Conservation (phyloP, 768 basidiomycete genomes). For the Dioszegia aurantiaca region DNA sequence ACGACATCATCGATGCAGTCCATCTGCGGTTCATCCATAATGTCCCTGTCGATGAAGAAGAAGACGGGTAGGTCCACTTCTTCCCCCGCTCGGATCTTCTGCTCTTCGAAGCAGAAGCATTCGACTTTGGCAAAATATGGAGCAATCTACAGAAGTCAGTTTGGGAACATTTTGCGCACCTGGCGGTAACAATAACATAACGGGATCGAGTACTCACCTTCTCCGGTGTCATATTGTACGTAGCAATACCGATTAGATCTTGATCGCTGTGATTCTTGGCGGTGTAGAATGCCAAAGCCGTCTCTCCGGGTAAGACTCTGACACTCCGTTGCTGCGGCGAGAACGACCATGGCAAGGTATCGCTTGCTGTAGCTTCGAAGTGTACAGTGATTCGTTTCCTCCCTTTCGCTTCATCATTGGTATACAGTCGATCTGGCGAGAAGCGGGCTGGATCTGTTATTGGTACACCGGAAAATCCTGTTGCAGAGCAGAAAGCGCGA, state of each 20-base stretch:
- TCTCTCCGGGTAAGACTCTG: conserved; percentile 89
- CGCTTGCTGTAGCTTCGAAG: conserved; percentile 89
- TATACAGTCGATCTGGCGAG: conserved; percentile 73
- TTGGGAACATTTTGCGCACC: no score
- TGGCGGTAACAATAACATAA: no score
- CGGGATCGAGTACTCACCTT: conserved; percentile 64
- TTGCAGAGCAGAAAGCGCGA: conserved; percentile 96
- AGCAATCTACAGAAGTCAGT: no score
- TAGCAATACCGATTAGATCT: conserved; percentile 96
- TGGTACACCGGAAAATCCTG: conserved; percentile 93
- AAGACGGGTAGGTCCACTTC: conserved; percentile 97
- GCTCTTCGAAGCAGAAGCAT: conserved; percentile 99
- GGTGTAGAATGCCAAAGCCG: conserved; percentile 91
- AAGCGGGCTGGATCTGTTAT: conserved; percentile 64
- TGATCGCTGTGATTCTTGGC: conserved; percentile 78
- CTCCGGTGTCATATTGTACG: conserved; percentile 98
- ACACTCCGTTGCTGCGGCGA: conserved; percentile 86
- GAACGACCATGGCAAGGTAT: conserved; percentile 89
- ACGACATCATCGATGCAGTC: conserved; percentile 85
- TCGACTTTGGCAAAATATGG: conserved; percentile 99
- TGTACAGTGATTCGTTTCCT: conserved; percentile 80
- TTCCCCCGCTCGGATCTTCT: conserved; percentile 87
- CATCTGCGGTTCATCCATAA: conserved; percentile 86
- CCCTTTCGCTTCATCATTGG: conserved; percentile 54
- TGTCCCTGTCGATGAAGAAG: conserved; percentile 98